A percentile compares a stretch with the other conserved stretches of the same genome.
Conservation (phyloP, 1,284 basidiomycete species). For the Trametes hirsuta region DNA sequence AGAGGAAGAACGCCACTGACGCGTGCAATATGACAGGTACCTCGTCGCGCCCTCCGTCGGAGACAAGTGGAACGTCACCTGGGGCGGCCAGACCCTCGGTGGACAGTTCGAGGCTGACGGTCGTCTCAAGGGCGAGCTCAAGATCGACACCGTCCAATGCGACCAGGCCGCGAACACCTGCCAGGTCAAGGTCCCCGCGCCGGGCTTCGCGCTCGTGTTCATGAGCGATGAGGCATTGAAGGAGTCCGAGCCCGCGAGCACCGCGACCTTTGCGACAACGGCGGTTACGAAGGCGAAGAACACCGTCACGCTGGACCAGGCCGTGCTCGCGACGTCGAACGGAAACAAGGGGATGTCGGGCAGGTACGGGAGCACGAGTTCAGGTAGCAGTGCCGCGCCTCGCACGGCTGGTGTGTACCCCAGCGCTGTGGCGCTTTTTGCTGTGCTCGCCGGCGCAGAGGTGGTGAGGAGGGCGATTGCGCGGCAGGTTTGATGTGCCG, state of each 20-base stretch:
- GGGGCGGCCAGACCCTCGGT: conserved; percentile 76
- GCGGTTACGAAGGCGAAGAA: conserved; percentile 49
- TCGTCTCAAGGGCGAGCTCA: conserved; percentile 52
- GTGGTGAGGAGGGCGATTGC: conserved; percentile 7
- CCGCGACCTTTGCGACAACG: conserved; percentile 61
- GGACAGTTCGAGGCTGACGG: conserved; percentile 65
- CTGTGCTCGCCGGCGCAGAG: conserved; percentile 4
- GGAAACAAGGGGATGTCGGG: conserved; percentile 46
- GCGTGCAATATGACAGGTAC: conserved; percentile 41
- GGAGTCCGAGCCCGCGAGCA: conserved; percentile 40
- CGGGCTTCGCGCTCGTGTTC: conserved; percentile 75
- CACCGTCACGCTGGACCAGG: conserved; percentile 38
- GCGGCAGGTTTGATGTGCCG: conserved; percentile 1
- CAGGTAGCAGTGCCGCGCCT: conserved; percentile 37
- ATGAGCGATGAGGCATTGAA: conserved; percentile 50
- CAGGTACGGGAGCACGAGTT: conserved; percentile 49
- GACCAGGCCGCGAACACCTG: conserved; percentile 53
- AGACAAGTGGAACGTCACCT: conserved; percentile 73
- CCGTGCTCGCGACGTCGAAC: conserved; percentile 52
- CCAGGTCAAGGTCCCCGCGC: conserved; percentile 66
- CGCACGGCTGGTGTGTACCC: conserved; percentile 18
- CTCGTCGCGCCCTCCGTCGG: conserved; percentile 55
- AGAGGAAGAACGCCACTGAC: conserved; percentile 1
- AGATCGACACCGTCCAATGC: conserved; percentile 59
- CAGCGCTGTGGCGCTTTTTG: conserved; percentile 15